phyloP scores from a whole-genome alignment of 768 basidiomycete genomes.

The Lactarius indigo region DNA sequence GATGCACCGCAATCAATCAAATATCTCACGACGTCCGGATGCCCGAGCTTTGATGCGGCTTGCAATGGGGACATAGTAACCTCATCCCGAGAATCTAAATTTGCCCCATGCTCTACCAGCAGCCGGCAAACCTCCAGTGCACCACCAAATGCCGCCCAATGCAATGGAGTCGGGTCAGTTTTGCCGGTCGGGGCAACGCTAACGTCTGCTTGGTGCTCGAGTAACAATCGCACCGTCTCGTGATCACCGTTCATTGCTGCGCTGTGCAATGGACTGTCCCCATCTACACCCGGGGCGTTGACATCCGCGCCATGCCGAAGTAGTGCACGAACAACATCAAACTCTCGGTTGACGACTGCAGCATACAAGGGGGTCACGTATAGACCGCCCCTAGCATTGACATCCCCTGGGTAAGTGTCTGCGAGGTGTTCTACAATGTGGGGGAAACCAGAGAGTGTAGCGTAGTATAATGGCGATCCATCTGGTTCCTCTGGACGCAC shows the following conservation, averaged over 20 bases:
- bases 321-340: background rate
- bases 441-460: background rate
- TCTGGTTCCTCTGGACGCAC: background rate
- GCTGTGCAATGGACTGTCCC: background rate
- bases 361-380: background rate
- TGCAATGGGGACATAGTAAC: constrained; percentile 6
- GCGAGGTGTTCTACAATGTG: background rate
- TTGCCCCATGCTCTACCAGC: background rate
- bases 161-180: background rate
- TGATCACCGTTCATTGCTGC: background rate
- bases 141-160: background rate
- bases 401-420: background rate
- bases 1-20: background rate
- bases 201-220: background rate
- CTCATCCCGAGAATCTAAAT: no score
- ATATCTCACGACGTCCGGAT: background rate
- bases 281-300: background rate
- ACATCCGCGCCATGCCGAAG: background rate
- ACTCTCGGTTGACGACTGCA: background rate
- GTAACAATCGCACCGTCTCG: background rate
- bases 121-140: background rate
- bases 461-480: constrained; percentile 5
- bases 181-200: background rate
- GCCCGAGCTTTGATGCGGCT: background rate
- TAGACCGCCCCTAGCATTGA: background rate